Base-by-base conservation (phyloP, 2,329 filamentous ascomycete species). In the Macroventuria anomochaeta region DNA sequence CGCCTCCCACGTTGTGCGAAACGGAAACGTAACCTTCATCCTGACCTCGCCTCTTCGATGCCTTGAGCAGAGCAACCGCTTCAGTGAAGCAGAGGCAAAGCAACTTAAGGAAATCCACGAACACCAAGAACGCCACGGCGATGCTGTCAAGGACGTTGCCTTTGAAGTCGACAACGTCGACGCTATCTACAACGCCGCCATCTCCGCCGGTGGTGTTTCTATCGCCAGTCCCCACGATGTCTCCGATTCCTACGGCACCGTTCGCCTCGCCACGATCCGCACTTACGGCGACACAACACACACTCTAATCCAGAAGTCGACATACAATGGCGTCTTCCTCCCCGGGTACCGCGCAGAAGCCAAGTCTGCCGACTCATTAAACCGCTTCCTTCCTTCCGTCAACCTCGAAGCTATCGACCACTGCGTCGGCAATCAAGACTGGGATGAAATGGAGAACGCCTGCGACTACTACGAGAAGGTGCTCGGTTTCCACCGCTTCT, bases 211-310 rank as follows among this genome's bases (percentile, higher is more conserved):
- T 63, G 83, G 86, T 71, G 71, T 80, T 57, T 79, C 87, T 23
- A 83, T 96, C 15, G 80, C 85, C 60, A 75, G 81, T 18, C 91
- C 91, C 0, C 76, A 73, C 23, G 77, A 75, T 5, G 34, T 70
- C 26, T 47, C 62, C 28, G 86, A 90, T 70, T 80, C 87, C 55
- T 75, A 86, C 64, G 91, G 91, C 26, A 79, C 82, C 47, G 85
- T 96, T 44, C 83, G 83, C 51, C 85, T 87, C 18, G 93, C 92
- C 31, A 88, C 90, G 8, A 93, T 97, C 72, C 84, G 85, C 76
- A 97, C 93, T 5, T 97, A 97, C 72, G 93, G 93, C 63, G 91
- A 97, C 77, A 97, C 93, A 11, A 96, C 91, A 1, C 93, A 97
- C 77, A 96, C 93, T 0, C 84, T 97, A 52, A 87, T 97, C 74